Base-by-base conservation (phyloP, 768 basidiomycete genomes). In the Mycena floridula region DNA sequence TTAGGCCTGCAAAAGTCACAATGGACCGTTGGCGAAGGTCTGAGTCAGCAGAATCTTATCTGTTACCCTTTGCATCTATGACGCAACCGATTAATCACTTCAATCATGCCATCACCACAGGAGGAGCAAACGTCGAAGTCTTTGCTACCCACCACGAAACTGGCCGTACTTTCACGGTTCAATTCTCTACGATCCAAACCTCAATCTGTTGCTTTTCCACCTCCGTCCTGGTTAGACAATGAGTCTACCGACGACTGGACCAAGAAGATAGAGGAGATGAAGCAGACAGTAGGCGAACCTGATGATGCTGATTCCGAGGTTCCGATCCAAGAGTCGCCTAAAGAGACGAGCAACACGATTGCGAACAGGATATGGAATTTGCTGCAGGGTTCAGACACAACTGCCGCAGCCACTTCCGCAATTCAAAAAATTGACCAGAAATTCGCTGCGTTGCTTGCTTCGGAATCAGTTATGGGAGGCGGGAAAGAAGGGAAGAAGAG, bases 391-490 rank as follows among this genome's bases (percentile, higher is more conserved):
- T 71, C 39, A 60, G 60, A 46, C 53, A 53, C 16, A 46, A 70
- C 45, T 46, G 50, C 59, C 1, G 54, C 72, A n/a, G 67, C 68
- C 4, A 28, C 54, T 7, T 45, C 53, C 18, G 25, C 43, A 7
- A 22, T 22, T 9, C 42, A 37, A 40, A 36, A 37, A 22, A 39
- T 24, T 18, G 18, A 22, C 27, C 30, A 28, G 4, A 64, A 69
- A 40, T 62, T 79, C 25, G 63, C 79, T 36, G 59, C 68, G 25
- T 64, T 77, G 47, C 63, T 86, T 24, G 75, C 77, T 12, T 77
- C 79, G 1, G 71, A 82, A 45, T 63, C 69, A n/a, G 59, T 78
- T n/a, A 84, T 85, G 80, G 81, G 79, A 42, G 77, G 82, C 8
- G 64, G 67, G 7, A 50, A 53, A 25, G 50, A 52, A 16, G 49